Evolutionary conservation across 805 yeast genomes (phyloP).

Genomic region (Zygotorulaspora florentina): DNA sequence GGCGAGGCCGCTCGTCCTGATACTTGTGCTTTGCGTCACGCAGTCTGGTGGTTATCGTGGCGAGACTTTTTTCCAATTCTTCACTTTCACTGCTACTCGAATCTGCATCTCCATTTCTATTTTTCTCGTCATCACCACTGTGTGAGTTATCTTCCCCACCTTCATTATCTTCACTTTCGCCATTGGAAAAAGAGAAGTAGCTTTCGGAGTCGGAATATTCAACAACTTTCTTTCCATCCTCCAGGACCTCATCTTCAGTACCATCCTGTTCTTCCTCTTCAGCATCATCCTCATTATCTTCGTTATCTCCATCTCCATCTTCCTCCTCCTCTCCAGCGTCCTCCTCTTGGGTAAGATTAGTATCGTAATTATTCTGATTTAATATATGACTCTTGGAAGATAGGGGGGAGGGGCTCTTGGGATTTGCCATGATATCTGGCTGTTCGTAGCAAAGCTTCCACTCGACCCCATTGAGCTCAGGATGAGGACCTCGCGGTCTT

Average conservation of each 20-base stretch:
- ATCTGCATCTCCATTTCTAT: neutral
- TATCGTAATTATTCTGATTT: slow-evolving; percentile 5
- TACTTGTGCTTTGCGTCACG: neutral
- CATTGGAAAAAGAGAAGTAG: neutral
- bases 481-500: neutral
- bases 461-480: neutral
- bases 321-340: slow-evolving; percentile 14
- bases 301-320: slow-evolving; percentile 15
- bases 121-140: neutral
- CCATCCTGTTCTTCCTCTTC: slow-evolving; percentile 1
- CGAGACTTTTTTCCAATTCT: neutral
- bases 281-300: slow-evolving; percentile 14
- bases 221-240: neutral
- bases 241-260: neutral
- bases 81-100: neutral
- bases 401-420: too few species aligned
- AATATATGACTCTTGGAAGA: neutral
- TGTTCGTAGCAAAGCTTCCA: slow-evolving; percentile 14
- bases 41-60: slow-evolving; percentile 5
- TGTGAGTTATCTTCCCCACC: neutral
- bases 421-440: slow-evolving; percentile 1
- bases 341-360: slow-evolving; percentile 11
- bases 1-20: slow-evolving; percentile 3
- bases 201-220: neutral
- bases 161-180: slow-evolving; percentile 6